A percentile compares a stretch with the other conserved stretches of the same genome.
Evolutionary conservation across 805 yeast genomes (phyloP).

Genomic region (Saccharomycopsis sp.): DNA sequence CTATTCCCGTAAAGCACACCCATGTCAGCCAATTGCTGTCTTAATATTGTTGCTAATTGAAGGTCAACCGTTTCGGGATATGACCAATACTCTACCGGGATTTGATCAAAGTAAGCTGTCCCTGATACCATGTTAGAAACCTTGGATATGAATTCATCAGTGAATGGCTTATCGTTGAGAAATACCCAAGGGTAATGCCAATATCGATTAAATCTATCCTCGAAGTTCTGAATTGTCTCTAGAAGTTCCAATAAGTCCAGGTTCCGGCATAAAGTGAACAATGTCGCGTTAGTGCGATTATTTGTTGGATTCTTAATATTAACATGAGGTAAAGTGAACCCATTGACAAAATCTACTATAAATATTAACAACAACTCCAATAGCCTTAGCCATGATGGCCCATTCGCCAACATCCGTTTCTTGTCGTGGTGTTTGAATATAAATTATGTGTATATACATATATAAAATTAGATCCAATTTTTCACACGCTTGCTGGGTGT

Average conservation of each 20-base stretch:
- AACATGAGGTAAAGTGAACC: too few species aligned
- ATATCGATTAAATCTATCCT: conserved; percentile 70
- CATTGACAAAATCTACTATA: too few species aligned
- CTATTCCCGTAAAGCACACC: conserved; percentile 66
- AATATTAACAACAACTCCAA: too few species aligned
- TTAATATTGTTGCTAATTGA: conserved; percentile 55
- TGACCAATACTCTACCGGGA: conserved; percentile 80
- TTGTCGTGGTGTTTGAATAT: too few species aligned
- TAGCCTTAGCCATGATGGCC: too few species aligned
- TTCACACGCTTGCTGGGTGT: too few species aligned
- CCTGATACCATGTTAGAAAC: conserved; percentile 57
- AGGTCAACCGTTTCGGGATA: conserved; percentile 76
- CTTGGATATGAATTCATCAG: conserved; percentile 56
- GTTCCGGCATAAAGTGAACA: conserved; percentile 53
- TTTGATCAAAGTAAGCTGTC: conserved; percentile 58
- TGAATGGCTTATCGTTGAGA: conserved; percentile 72
- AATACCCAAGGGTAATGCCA: conserved; percentile 91
- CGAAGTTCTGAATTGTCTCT: conserved; percentile 52
- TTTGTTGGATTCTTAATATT: background rate
- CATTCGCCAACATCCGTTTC: too few species aligned
- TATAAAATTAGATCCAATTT: too few species aligned
- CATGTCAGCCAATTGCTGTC: conserved; percentile 51
- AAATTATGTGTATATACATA: too few species aligned
- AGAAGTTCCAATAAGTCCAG: conserved; percentile 45
- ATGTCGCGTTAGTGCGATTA: conserved; percentile 32